A percentile compares a stretch with the other conserved stretches of the same genome.
Evolutionary conservation across 148 eudicot genomes (phyloP).

Genomic region (Beta vulgaris): DNA sequence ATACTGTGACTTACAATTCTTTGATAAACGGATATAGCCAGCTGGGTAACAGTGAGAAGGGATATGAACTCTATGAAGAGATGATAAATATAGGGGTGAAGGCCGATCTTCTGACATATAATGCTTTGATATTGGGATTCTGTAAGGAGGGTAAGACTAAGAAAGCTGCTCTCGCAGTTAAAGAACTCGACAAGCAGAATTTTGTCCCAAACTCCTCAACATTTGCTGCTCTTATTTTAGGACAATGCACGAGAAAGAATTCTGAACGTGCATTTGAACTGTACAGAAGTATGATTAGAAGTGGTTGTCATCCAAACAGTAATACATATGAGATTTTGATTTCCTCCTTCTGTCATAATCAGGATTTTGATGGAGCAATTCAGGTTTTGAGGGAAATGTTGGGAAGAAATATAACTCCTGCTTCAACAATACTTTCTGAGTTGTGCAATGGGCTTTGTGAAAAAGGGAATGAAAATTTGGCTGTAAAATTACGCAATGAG

Average conservation of each 20-base stretch:
- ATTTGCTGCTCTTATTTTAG: conserved; percentile 71
- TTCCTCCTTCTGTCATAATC: conserved; percentile 56
- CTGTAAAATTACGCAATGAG: conserved; percentile 37
- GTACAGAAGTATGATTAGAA: conserved; percentile 62
- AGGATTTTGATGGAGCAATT: conserved; percentile 71
- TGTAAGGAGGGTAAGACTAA: conserved; percentile 79
- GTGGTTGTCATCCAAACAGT: conserved; percentile 56
- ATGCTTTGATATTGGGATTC: conserved; percentile 64
- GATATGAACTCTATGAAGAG: conserved; percentile 54
- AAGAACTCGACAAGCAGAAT: conserved; percentile 56
- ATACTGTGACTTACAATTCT: conserved; percentile 58
- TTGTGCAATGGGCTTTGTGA: conserved; percentile 48
- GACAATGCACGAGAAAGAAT: conserved; percentile 74
- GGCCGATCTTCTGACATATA: conserved; percentile 66
- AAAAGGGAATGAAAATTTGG: conserved; percentile 53
- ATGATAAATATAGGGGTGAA: conserved; percentile 52
- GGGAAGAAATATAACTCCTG: conserved; percentile 47
- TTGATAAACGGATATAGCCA: conserved; percentile 62
- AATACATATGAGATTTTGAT: conserved; percentile 45
- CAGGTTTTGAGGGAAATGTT: conserved; percentile 62
- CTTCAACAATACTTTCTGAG: conserved; percentile 36
- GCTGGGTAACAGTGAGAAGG: conserved; percentile 46
- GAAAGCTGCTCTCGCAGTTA: conserved; percentile 70
- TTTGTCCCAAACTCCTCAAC: conserved; percentile 69
- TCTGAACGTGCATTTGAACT: conserved; percentile 71